phyloP scores from a whole-genome alignment of 192 early-diverging fungal genomes.

The Geranomyces michiganensis region DNA sequence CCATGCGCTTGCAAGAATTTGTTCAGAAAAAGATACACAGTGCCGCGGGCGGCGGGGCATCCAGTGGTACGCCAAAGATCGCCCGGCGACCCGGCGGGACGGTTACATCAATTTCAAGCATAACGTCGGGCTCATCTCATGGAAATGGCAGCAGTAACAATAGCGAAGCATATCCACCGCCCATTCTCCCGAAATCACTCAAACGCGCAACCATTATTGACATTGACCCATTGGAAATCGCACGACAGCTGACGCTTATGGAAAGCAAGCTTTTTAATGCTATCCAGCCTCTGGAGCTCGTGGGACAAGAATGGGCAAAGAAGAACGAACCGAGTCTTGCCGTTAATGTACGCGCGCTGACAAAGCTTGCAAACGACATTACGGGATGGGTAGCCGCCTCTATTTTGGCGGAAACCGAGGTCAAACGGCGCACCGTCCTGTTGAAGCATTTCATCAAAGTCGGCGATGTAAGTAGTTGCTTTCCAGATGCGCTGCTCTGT shows the following conservation, averaged over 20 bases:
- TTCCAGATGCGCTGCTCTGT: neutral
- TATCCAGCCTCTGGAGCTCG: conserved; percentile 82
- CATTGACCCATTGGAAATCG: conserved; percentile 86
- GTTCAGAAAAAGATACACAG: conserved; percentile 69
- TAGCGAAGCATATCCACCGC: conserved; percentile 61
- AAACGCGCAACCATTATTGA: conserved; percentile 79
- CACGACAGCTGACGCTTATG: conserved; percentile 89
- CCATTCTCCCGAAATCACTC: conserved; percentile 83
- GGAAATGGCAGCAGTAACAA: neutral
- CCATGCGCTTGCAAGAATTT: conserved; percentile 71
- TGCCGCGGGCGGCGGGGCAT: conserved; percentile 1
- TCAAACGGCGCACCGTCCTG: conserved; percentile 72
- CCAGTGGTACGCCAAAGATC: conserved; percentile 19
- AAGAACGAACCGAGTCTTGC: conserved; percentile 69
- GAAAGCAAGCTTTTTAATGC: conserved; percentile 80
- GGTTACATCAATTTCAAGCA: conserved; percentile 48
- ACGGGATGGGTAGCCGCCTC: conserved; percentile 82
- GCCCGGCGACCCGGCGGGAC: conserved; percentile 42
- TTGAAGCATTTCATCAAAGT: conserved; percentile 88
- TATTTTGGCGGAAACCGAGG: conserved; percentile 77
- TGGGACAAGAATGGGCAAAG: conserved; percentile 86
- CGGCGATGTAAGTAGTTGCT: conserved; percentile 28
- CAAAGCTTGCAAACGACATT: conserved; percentile 71
- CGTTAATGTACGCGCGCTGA: conserved; percentile 81
- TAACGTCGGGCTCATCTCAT: neutral